phyloP scores from a whole-genome alignment of 228 moss, liverwort and hornwort genomes.

The Sphagnum fallax region DNA sequence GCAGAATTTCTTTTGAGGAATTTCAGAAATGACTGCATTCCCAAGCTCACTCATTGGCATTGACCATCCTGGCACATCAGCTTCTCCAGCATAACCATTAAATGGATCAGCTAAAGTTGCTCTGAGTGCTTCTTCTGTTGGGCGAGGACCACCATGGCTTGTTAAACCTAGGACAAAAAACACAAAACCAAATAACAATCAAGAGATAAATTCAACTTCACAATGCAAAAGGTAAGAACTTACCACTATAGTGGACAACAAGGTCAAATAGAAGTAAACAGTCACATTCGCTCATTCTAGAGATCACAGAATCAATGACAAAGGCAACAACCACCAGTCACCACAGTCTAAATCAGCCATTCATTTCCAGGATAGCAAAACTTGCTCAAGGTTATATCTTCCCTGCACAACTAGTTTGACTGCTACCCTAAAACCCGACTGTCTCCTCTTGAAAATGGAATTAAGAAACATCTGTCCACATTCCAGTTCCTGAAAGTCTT shows the following conservation, averaged over 20 bases:
- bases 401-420: no score
- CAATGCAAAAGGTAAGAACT: not conserved
- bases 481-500: no score
- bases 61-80: conserved; percentile 3
- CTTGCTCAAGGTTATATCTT: no score
- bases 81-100: conserved; percentile 37
- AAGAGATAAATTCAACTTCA: not conserved
- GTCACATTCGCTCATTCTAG: no score
- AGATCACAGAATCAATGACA: no score
- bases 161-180: conserved; percentile 28
- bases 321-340: no score
- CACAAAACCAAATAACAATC: conserved; percentile 3
- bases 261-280: not conserved
- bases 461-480: no score
- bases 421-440: no score
- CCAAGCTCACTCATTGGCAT: conserved; percentile 13
- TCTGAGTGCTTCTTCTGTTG: conserved; percentile 39
- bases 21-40: conserved; percentile 11
- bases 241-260: not conserved
- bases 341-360: no score
- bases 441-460: no score
- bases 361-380: no score
- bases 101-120: conserved; percentile 73
- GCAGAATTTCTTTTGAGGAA: conserved; percentile 23
- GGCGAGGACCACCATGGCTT: conserved; percentile 67